Evolutionary conservation across 2,329 filamentous ascomycete genomes (phyloP).

Genomic region (Alternaria sp.): DNA sequence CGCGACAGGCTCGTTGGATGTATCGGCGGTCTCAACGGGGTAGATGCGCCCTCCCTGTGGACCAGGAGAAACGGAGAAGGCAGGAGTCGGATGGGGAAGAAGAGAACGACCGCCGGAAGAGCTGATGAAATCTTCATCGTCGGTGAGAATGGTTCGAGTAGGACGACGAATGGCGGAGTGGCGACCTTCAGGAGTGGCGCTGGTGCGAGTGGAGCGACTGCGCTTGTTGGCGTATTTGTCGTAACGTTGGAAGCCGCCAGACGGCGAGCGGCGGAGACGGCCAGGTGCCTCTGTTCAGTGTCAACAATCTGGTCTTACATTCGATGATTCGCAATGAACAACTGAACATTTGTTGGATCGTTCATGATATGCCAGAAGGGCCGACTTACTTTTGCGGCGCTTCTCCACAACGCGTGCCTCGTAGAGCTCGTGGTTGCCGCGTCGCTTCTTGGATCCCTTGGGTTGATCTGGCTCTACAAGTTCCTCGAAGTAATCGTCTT

Average conservation of each 20-base stretch:
- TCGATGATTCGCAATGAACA: background rate
- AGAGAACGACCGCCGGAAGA: background rate
- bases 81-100: conserved; percentile 11
- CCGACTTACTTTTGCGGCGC: conserved; percentile 34
- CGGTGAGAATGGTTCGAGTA: conserved; percentile 15
- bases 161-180: conserved; percentile 1
- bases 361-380: background rate
- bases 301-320: conserved; percentile 7
- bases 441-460: conserved; percentile 29
- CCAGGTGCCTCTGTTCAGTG: conserved; percentile 16
- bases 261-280: conserved; percentile 40
- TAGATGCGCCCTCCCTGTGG: conserved; percentile 5
- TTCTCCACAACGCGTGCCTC: conserved; percentile 38
- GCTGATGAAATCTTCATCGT: conserved; percentile 20
- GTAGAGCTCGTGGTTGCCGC: conserved; percentile 37
- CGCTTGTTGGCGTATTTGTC: conserved; percentile 28
- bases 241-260: conserved; percentile 35
- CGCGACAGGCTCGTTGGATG: conserved; percentile 29
- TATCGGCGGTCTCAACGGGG: conserved; percentile 9
- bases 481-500: conserved; percentile 43
- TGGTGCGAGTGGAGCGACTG: conserved; percentile 13
- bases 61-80: conserved; percentile 23
- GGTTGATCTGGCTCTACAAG: conserved; percentile 36
- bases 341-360: background rate
- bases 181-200: conserved; percentile 11